Conservation (phyloP, 202 grass and related monocot species). For the Elaeis oleifera region DNA sequence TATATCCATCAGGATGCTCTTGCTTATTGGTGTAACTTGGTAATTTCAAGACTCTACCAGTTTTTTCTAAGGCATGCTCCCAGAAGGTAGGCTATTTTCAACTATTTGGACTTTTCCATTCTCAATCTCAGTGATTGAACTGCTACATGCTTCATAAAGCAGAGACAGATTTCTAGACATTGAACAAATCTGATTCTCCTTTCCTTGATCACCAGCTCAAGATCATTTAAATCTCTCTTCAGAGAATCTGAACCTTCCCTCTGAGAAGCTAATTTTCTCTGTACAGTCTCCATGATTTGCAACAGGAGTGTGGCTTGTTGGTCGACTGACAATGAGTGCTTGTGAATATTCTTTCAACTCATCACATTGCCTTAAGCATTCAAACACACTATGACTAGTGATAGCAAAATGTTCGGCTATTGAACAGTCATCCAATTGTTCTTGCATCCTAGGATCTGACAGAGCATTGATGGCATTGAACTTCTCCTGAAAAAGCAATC, state of each 20-base stretch:
- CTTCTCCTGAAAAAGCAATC: slow-evolving; percentile 38
- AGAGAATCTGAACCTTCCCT: slow-evolving; percentile 50
- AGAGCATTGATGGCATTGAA: slow-evolving; percentile 32
- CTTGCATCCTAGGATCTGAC: slow-evolving; percentile 35
- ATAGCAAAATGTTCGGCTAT: slow-evolving; percentile 47
- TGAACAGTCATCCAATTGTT: slow-evolving; percentile 46
- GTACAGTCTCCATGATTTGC: slow-evolving; percentile 46
- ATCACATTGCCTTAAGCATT: slow-evolving; percentile 55
- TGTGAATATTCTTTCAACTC: slow-evolving; percentile 66
- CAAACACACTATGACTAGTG: slow-evolving; percentile 37
- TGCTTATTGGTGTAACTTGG: slow-evolving; percentile 24
- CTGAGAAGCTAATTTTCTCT: slow-evolving; percentile 43
- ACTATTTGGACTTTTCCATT: slow-evolving; percentile 17
- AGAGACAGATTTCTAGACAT: slow-evolving; percentile 48
- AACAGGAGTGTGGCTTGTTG: slow-evolving; percentile 50
- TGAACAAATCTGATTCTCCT: slow-evolving; percentile 50
- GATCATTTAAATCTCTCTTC: slow-evolving; percentile 35
- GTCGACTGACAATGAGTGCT: slow-evolving; percentile 62
- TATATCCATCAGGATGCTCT: slow-evolving; percentile 3
- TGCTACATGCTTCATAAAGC: slow-evolving; percentile 63
- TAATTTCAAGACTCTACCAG: slow-evolving; percentile 2
- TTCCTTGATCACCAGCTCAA: slow-evolving; percentile 51
- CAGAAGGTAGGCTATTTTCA: background rate
- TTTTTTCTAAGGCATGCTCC: background rate
- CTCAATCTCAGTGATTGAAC: slow-evolving; percentile 69